Evolutionary conservation across 768 basidiomycete species (phyloP).

Genomic region (Myochromella boudieri): DNA sequence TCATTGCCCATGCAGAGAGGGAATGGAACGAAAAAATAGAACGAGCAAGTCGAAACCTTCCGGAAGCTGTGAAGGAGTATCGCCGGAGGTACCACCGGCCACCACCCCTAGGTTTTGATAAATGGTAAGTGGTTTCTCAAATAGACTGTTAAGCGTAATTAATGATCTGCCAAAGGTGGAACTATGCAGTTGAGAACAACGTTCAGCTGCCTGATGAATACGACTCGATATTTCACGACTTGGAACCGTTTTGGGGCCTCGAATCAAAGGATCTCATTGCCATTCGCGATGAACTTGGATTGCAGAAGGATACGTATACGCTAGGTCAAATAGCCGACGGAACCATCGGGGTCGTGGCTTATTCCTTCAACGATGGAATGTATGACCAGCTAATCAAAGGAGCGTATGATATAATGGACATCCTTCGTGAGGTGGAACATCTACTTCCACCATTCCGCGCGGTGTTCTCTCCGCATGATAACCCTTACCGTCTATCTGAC

Average conservation of each 20-base stretch:
- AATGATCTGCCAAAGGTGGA: constrained; percentile 33
- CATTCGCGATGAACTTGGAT: constrained; percentile 37
- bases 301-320: constrained; percentile 36
- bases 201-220: constrained; percentile 86
- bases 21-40: constrained; percentile 61
- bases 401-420: constrained; percentile 33
- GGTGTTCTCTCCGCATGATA: constrained; percentile 51
- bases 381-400: constrained; percentile 24
- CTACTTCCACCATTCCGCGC: constrained; percentile 48
- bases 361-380: constrained; percentile 22
- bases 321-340: constrained; percentile 34
- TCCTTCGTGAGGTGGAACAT: constrained; percentile 40
- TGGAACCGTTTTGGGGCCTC: constrained; percentile 80
- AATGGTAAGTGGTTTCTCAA: constrained; percentile 55
- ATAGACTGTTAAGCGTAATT: constrained; percentile 19
- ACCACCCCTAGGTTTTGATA: constrained; percentile 84
- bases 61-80: constrained; percentile 78
- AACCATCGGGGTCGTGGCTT: constrained; percentile 27
- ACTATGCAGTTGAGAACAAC: constrained; percentile 55
- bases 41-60: constrained; percentile 73
- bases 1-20: constrained; percentile 70
- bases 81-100: constrained; percentile 65
- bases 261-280: constrained; percentile 34
- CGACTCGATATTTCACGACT: constrained; percentile 66
- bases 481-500: constrained; percentile 38